phyloP scores from a whole-genome alignment of 1,284 basidiomycete species.

The Hypsizygus ulmarius region DNA sequence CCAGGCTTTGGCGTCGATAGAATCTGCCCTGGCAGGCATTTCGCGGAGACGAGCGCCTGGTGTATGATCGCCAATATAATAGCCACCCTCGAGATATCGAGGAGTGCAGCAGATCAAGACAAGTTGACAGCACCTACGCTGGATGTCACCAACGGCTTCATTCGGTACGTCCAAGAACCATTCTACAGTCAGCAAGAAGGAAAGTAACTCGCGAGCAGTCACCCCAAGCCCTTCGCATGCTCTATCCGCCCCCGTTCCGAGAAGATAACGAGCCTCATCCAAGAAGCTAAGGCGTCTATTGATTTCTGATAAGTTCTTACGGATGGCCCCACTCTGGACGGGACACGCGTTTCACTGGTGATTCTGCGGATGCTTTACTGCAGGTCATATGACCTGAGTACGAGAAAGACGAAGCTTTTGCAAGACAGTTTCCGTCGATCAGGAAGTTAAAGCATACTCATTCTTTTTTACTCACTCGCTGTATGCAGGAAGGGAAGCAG shows the following conservation, averaged over 20 bases:
- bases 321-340: too few species aligned
- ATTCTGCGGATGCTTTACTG: too few species aligned
- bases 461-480: not conserved
- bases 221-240: slow-evolving; percentile 36
- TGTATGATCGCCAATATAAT: slow-evolving; percentile 33
- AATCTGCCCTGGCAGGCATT: slow-evolving; percentile 42
- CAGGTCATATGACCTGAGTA: too few species aligned
- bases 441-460: not conserved
- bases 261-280: slow-evolving; percentile 24
- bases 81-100: slow-evolving; percentile 35
- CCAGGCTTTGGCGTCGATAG: slow-evolving; percentile 20
- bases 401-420: too few species aligned
- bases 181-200: not conserved
- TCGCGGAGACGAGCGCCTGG: slow-evolving; percentile 38
- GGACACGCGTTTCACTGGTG: too few species aligned
- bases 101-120: slow-evolving; percentile 30
- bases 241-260: slow-evolving; percentile 31
- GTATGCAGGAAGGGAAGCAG: not conserved
- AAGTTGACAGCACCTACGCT: slow-evolving; percentile 27
- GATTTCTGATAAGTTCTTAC: slow-evolving; percentile 4
- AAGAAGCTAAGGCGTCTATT: slow-evolving; percentile 23
- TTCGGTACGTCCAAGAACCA: slow-evolving; percentile 31
- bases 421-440: slow-evolving; percentile 1
- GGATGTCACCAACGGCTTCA: slow-evolving; percentile 34
- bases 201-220: slow-evolving; percentile 24